These are phyloP conservation scores for Curvularia hawaiiensis DNA, from an alignment of 2,329 filamentous ascomycete genomes.

Conservation along the genomic window DNA sequence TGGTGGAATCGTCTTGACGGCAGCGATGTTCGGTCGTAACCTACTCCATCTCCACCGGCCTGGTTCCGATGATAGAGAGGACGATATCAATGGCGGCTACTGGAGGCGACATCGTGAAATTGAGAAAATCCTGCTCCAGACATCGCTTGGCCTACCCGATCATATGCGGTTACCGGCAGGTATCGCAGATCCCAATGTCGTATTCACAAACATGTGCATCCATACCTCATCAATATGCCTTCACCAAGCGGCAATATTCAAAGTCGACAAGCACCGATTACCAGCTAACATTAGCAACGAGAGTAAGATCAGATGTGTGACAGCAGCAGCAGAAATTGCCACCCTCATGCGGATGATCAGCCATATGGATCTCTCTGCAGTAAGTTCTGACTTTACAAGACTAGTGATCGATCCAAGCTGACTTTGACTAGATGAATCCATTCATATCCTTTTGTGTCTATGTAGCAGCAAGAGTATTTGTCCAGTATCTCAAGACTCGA, in stretches of 20 bases:
- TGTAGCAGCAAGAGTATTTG: constrained; percentile 92
- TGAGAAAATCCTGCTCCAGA: constrained; percentile 90
- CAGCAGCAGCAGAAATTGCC: constrained; percentile 90
- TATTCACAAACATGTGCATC: constrained; percentile 96
- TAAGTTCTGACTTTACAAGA: constrained; percentile 56
- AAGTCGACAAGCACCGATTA: constrained; percentile 86
- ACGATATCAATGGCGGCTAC: constrained; percentile 90
- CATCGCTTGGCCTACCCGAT: constrained; percentile 79
- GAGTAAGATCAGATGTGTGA: constrained; percentile 91
- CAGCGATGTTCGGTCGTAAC: constrained; percentile 90
- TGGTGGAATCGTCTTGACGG: constrained; percentile 80
- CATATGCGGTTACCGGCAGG: constrained; percentile 79
- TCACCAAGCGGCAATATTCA: constrained; percentile 98
- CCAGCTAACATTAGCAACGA: constrained; percentile 79
- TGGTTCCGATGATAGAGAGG: constrained; percentile 77
- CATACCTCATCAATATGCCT: constrained; percentile 96
- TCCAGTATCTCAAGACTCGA: constrained; percentile 94
- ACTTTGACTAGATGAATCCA: constrained; percentile 76
- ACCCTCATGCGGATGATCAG: constrained; percentile 95
- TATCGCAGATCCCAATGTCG: constrained; percentile 77
- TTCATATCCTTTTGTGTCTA: constrained; percentile 96
- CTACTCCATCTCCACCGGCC: constrained; percentile 89
- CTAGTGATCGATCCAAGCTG: constrained; percentile 4
- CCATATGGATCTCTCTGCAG: constrained; percentile 81
- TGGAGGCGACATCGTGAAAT: constrained; percentile 92